A percentile compares a stretch with the other conserved stretches of the same genome.
Conservation (phyloP, 2,329 filamentous ascomycete species). For the Epichloe gansuensis region DNA sequence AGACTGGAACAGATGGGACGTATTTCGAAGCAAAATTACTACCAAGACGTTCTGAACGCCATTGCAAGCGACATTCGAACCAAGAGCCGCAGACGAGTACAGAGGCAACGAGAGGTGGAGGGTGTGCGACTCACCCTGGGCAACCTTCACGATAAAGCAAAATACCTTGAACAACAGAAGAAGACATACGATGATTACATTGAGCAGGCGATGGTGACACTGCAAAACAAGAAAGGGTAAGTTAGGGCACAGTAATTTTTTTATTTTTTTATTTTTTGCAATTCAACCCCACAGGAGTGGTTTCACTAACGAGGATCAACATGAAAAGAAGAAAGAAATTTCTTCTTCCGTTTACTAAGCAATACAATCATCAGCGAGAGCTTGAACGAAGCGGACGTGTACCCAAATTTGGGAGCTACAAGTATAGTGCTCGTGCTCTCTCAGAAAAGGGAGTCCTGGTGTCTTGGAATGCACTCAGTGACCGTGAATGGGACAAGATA, state of each 20-base stretch:
- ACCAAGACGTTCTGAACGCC: slow-evolving; percentile 95
- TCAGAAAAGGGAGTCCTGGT: slow-evolving; percentile 91
- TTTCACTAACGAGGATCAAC: not conserved
- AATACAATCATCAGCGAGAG: slow-evolving; percentile 97
- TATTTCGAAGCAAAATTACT: slow-evolving; percentile 81
- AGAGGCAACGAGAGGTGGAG: slow-evolving; percentile 84
- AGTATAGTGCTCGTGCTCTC: slow-evolving; percentile 83
- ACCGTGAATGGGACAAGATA: slow-evolving; percentile 79
- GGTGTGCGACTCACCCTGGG: slow-evolving; percentile 63
- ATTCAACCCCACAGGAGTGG: too few relatives aligned
- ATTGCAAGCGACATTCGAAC: slow-evolving; percentile 95
- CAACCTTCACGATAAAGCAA: slow-evolving; percentile 74
- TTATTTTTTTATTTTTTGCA: not conserved
- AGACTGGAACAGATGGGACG: slow-evolving; percentile 75
- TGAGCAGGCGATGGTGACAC: slow-evolving; percentile 92
- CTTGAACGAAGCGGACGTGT: slow-evolving; percentile 84
- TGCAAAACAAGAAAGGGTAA: slow-evolving; percentile 91
- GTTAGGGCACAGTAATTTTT: slow-evolving; percentile 16
- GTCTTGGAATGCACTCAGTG: slow-evolving; percentile 72
- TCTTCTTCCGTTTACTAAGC: slow-evolving; percentile 91
- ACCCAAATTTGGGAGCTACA: slow-evolving; percentile 95
- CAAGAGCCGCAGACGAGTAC: slow-evolving; percentile 85
- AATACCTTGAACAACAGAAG: slow-evolving; percentile 86
- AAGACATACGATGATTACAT: slow-evolving; percentile 99
- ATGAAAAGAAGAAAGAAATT: slow-evolving; percentile 68